A percentile compares a stretch with the other conserved stretches of the same genome.
These are phyloP conservation scores for Hanseniaspora thailandica DNA, from an alignment of 805 yeast species.

Conservation along the genomic window DNA sequence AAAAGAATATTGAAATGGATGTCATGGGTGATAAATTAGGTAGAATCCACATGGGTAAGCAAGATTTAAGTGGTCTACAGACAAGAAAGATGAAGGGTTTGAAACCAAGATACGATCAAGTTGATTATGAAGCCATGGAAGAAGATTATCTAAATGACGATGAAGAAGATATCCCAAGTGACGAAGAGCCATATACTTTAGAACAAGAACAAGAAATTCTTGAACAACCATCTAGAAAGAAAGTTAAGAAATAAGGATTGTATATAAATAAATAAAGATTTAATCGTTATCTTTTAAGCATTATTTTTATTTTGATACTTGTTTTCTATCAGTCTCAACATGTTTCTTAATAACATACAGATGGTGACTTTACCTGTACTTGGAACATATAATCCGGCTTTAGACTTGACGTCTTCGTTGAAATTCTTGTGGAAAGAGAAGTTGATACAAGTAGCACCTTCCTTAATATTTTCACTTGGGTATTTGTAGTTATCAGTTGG, in stretches of 20 bases:
- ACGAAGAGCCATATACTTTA: constrained; percentile 14
- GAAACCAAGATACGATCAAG: constrained; percentile 74
- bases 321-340: constrained; percentile 71
- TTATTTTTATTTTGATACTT: constrained; percentile 17
- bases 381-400: constrained; percentile 88
- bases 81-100: constrained; percentile 98
- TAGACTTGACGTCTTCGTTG: constrained; percentile 64
- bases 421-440: constrained; percentile 86
- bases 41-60: constrained; percentile 89
- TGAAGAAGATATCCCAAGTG: constrained; percentile 23
- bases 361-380: constrained; percentile 94
- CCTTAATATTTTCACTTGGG: constrained; percentile 64
- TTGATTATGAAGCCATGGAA: constrained; percentile 42
- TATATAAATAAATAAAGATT: neutral
- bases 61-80: constrained; percentile 79
- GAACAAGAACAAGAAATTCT: constrained; percentile 14
- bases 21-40: constrained; percentile 93
- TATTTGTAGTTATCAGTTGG: constrained; percentile 76
- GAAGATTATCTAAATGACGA: constrained; percentile 38
- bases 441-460: constrained; percentile 85
- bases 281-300: no score
- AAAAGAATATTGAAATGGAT: constrained; percentile 82
- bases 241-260: constrained; percentile 2
- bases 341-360: constrained; percentile 81
- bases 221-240: constrained; percentile 12